Conservation (phyloP, 1,284 basidiomycete species). For the Tranzscheliella williamsii region DNA sequence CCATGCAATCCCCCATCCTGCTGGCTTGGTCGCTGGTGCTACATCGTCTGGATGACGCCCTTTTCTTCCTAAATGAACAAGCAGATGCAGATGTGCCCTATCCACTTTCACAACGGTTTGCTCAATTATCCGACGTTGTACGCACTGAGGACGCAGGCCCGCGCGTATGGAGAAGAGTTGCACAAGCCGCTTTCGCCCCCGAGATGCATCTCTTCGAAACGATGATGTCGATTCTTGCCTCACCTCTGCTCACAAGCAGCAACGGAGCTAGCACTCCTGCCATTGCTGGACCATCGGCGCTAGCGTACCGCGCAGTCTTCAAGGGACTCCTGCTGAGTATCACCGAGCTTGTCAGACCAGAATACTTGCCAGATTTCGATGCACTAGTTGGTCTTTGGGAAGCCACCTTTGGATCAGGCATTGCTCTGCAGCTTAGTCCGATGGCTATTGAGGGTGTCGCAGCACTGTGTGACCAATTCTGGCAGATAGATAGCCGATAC, state of each 20-base stretch:
- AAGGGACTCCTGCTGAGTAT: conserved; percentile 73
- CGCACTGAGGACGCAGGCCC: conserved; percentile 44
- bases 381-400: conserved; percentile 76
- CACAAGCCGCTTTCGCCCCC: conserved; percentile 59
- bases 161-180: conserved; percentile 60
- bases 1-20: conserved; percentile 71
- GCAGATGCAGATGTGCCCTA: conserved; percentile 37
- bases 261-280: conserved; percentile 56
- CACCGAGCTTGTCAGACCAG: conserved; percentile 73
- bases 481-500: conserved; percentile 71
- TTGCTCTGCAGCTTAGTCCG: conserved; percentile 27
- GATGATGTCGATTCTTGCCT: conserved; percentile 50
- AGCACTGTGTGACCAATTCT: conserved; percentile 75
- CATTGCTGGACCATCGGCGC: conserved; percentile 75
- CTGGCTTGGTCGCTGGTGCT: conserved; percentile 79
- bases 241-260: conserved; percentile 54
- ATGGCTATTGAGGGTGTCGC: conserved; percentile 67
- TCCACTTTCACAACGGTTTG: conserved; percentile 13
- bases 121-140: conserved; percentile 27
- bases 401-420: conserved; percentile 70
- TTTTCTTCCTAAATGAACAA: conserved; percentile 23
- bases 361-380: conserved; percentile 67
- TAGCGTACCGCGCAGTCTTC: conserved; percentile 78
- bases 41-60: conserved; percentile 53
- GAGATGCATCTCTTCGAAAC: conserved; percentile 52